Conservation (phyloP, 2,329 filamentous ascomycete species). For the Teratosphaeria nubilosa region DNA sequence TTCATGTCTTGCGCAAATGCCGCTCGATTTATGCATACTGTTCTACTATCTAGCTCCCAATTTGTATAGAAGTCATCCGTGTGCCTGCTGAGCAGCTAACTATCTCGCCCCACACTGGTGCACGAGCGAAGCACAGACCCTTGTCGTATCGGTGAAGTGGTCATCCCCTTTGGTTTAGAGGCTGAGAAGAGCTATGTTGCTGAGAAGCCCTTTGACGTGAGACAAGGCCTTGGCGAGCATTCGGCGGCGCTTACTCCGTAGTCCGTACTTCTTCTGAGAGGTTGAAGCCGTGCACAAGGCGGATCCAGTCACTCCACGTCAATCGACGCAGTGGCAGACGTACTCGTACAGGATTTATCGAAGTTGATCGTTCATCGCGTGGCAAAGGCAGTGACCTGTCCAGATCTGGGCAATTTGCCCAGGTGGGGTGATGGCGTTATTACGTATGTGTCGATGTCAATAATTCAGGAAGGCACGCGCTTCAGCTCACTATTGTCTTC, state of each 20-base stretch:
- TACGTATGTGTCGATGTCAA: no score
- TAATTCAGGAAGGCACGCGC: no score
- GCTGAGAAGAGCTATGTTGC: no score
- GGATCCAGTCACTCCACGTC: background rate
- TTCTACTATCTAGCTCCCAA: slow-evolving; percentile 16
- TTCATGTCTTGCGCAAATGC: slow-evolving; percentile 9
- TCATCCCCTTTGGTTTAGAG: no score
- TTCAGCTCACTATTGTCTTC: no score
- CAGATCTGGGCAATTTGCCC: background rate
- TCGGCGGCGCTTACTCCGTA: background rate
- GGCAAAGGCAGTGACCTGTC: slow-evolving; percentile 33
- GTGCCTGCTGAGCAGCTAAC: slow-evolving; percentile 15
- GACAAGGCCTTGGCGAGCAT: background rate
- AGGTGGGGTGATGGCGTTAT: no score
- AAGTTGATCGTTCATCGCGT: slow-evolving; percentile 22
- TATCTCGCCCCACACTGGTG: slow-evolving; percentile 11
- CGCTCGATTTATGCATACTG: slow-evolving; percentile 13
- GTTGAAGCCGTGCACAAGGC: background rate
- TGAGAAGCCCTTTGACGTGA: no score
- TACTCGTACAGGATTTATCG: no score
- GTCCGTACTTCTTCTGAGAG: background rate
- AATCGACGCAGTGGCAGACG: background rate
- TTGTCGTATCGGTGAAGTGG: slow-evolving; percentile 32
- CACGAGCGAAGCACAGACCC: slow-evolving; percentile 21
- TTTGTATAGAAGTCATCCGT: slow-evolving; percentile 13